These are phyloP conservation scores for Carex myosuroides DNA, from an alignment of 176 grass and related monocot species.

Conservation along the genomic window DNA sequence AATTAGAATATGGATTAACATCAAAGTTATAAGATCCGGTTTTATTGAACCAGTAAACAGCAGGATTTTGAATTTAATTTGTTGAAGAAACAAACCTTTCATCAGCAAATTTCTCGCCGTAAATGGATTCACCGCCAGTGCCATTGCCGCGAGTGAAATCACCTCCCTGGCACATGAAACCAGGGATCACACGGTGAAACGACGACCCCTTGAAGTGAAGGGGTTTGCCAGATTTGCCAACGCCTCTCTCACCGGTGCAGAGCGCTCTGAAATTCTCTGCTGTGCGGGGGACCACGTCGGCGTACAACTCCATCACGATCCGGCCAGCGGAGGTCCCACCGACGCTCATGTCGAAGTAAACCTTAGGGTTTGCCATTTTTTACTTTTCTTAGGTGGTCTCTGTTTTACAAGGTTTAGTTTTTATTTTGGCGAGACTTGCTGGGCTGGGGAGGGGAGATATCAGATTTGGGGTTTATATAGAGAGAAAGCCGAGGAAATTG, in stretches of 20 bases:
- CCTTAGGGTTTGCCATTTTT: conserved; percentile 35
- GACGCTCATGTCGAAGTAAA: conserved; percentile 64
- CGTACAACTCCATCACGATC: conserved; percentile 69
- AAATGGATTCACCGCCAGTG: conserved; percentile 70
- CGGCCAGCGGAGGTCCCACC: conserved; percentile 27
- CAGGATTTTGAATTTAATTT: not conserved
- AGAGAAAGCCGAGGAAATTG: not conserved
- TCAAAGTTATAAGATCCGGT: not conserved
- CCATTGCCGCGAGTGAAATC: conserved; percentile 74
- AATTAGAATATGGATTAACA: not conserved
- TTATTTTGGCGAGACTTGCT: not conserved
- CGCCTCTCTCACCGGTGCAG: conserved; percentile 67
- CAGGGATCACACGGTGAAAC: conserved; percentile 75
- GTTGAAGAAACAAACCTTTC: conserved; percentile 26
- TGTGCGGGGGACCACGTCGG: conserved; percentile 22
- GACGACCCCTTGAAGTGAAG: conserved; percentile 54
- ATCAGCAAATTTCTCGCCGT: conserved; percentile 67
- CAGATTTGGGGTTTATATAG: conserved; percentile 18
- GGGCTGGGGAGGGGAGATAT: not conserved
- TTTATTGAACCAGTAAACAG: not conserved
- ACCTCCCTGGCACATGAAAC: conserved; percentile 84
- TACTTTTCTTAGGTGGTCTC: not conserved
- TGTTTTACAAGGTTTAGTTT: not conserved
- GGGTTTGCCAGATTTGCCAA: conserved; percentile 30
- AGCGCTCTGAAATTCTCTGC: conserved; percentile 81